Conservation (phyloP, 768 basidiomycete genomes). For the Leccinum subgranulosum region DNA sequence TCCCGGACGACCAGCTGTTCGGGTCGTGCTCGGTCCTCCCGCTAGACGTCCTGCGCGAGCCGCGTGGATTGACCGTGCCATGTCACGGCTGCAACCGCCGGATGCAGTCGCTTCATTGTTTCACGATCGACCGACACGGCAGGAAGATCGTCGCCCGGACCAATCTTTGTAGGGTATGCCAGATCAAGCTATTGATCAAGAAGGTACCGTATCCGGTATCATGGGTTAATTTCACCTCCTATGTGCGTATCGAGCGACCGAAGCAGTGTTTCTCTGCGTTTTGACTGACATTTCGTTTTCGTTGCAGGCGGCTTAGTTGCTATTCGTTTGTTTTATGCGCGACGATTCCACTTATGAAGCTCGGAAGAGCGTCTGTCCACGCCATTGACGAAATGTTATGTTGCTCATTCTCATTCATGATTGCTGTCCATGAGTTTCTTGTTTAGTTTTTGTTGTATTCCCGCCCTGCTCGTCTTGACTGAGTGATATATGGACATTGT, state of each 20-base stretch:
- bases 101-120: conserved; percentile 29
- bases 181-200: conserved; percentile 30
- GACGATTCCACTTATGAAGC: conserved; percentile 2
- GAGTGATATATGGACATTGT: not conserved
- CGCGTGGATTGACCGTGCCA: conserved; percentile 20
- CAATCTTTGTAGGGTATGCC: conserved; percentile 29
- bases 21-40: conserved; percentile 23
- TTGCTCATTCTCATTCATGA: not conserved
- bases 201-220: conserved; percentile 17
- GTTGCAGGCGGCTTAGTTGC: conserved; percentile 5
- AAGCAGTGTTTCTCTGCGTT: not conserved
- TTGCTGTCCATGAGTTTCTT: not conserved
- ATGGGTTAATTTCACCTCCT: conserved; percentile 21
- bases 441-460: not conserved
- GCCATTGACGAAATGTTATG: conserved; percentile 1
- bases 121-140: conserved; percentile 12
- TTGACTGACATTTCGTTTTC: conserved; percentile 6
- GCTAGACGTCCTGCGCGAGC: conserved; percentile 27
- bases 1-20: conserved; percentile 25
- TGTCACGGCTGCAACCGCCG: conserved; percentile 26
- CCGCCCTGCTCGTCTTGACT: not conserved
- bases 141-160: conserved; percentile 22
- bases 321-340: not conserved
- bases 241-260: conserved; percentile 8
- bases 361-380: too few species aligned